Conservation (phyloP, 2,329 filamentous ascomycete genomes). For the Penicillium glabrum region DNA sequence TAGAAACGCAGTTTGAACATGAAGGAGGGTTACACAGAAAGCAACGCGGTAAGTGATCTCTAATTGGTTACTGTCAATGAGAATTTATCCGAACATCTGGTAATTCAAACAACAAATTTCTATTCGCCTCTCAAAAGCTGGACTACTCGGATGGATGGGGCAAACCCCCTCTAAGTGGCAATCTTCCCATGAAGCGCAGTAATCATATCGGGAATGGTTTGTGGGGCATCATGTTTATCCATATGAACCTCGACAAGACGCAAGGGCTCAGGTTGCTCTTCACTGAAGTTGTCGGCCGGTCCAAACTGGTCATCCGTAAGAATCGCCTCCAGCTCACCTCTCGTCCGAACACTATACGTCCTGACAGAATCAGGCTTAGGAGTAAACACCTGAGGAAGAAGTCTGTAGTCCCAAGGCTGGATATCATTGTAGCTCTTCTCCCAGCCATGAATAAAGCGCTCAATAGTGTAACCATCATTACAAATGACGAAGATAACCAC, state of each 20-base stretch:
- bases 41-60: background rate
- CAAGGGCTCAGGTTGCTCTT: constrained; percentile 34
- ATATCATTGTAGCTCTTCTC: constrained; percentile 77
- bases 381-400: constrained; percentile 62
- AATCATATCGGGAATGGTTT: background rate
- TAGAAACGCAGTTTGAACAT: background rate
- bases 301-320: constrained; percentile 63
- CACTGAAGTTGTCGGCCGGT: constrained; percentile 37
- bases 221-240: constrained; percentile 71
- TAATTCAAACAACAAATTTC: too few relatives aligned
- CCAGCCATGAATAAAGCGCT: constrained; percentile 80
- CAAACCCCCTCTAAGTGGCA: background rate
- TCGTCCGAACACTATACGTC: constrained; percentile 66
- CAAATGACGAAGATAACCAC: constrained; percentile 79
- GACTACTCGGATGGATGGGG: too few relatives aligned
- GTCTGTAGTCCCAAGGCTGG: constrained; percentile 68
- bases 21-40: background rate
- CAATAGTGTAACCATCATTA: constrained; percentile 83
- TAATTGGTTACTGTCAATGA: background rate
- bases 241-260: constrained; percentile 79
- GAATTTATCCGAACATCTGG: background rate
- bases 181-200: background rate
- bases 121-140: too few relatives aligned
- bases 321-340: constrained; percentile 63
- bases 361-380: constrained; percentile 49